Evolutionary conservation across 1,284 basidiomycete species (phyloP).

Genomic region (Cutaneotrichosporon curvatum): DNA sequence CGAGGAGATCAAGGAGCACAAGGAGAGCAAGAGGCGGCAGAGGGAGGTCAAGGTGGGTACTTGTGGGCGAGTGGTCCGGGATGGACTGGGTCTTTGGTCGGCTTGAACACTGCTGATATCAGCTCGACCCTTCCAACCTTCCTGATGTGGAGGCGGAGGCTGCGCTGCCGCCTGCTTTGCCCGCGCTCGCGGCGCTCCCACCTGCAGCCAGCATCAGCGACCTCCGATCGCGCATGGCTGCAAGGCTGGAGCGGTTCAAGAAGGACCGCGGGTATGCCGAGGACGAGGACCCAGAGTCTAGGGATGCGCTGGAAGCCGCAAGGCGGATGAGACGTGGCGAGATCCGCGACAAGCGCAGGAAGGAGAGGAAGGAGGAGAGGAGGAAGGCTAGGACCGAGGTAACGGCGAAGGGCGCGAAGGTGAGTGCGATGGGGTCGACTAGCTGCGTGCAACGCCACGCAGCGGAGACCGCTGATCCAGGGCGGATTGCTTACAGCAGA

Average conservation of each 20-base stretch:
- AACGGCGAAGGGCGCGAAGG: constrained; percentile 39
- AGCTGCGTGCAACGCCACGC: too few relatives aligned
- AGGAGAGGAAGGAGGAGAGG: constrained; percentile 75
- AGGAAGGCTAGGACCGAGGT: constrained; percentile 48
- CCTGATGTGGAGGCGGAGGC: constrained; percentile 28
- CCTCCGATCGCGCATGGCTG: constrained; percentile 71
- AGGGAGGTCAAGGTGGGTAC: constrained; percentile 67
- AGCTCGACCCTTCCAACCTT: constrained; percentile 83
- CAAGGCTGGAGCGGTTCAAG: constrained; percentile 62
- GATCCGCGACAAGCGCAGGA: constrained; percentile 71
- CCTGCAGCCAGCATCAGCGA: constrained; percentile 59
- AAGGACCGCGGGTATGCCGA: constrained; percentile 50
- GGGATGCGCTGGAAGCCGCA: constrained; percentile 74
- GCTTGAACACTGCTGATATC: not conserved
- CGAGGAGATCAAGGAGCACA: constrained; percentile 76
- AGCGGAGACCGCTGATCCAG: too few relatives aligned
- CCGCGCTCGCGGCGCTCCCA: constrained; percentile 56
- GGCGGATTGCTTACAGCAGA: constrained; percentile 53
- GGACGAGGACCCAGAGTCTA: constrained; percentile 43
- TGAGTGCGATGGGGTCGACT: constrained; percentile 14
- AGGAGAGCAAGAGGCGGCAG: constrained; percentile 75
- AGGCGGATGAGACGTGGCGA: constrained; percentile 65
- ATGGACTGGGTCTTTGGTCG: not conserved
- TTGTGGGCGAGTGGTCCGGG: not conserved
- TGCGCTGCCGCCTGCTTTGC: constrained; percentile 14